Evolutionary conservation across 345 rosid genomes (phyloP), one percentile per base, ranked within the genome.

Genomic region (Citrus unshiu): DNA sequence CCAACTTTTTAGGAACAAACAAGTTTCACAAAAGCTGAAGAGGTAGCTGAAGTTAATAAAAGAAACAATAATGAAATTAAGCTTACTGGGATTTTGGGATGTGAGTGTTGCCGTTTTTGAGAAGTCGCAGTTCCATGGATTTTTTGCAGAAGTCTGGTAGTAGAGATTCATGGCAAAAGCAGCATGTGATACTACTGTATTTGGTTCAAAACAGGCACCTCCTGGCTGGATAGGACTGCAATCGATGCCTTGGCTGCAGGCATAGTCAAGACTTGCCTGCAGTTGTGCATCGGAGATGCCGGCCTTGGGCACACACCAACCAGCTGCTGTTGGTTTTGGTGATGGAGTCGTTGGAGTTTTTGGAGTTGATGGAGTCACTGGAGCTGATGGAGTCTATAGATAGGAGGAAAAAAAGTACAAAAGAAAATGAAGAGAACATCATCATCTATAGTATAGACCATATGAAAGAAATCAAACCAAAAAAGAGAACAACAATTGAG

Each of bases 151-250:
- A 6, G 59, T 80, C 81, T 95, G 98, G 81, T 87, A 95, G 81
- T 86, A 88, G 9, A 87, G 87, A 75, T 92, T 93, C 97, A 92
- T 95, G 84, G 98, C 98, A 76, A 80, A 95, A 22, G 98, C 86
- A 18, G 95, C 89, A 68, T 92, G 98, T 0, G 93, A 87, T n/a
- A 68, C 81, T 24, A 95, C 1, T 2, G 87, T 90, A 83, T 91
- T 89, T 6, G 98, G 98, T 34, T 90, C 93, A 27, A 88, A 93
- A 85, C 98, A 94, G 61, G 87, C 79, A 3, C 90, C 96, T 40
- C 98, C 96, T 18, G 91, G 91, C 82, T 84, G 89, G 67, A 94
- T 85, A 2, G 89, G 85, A 54, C 89, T 70, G 75, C 97, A 91
- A 32, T 93, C 92, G 4, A 84, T 68, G 62, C 93, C 91, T 0